Evolutionary conservation across 2,329 filamentous ascomycete species (phyloP).

Genomic region (Verticillium isaacii): DNA sequence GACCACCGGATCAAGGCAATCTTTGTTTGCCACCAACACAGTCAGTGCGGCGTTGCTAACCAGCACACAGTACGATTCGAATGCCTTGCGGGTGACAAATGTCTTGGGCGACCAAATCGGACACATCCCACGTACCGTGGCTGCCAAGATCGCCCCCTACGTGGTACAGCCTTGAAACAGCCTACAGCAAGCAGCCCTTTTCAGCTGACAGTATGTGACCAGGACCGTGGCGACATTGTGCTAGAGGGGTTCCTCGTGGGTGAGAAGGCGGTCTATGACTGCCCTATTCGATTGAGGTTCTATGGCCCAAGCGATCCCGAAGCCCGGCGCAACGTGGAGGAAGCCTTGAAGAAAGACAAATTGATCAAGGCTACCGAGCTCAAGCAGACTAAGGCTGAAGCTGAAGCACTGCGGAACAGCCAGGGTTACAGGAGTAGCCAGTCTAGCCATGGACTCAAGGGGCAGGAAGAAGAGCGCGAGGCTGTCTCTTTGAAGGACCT

Average conservation of each 20-base stretch:
- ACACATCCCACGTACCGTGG: slow-evolving; percentile 65
- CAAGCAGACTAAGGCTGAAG: slow-evolving; percentile 48
- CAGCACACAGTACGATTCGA: slow-evolving; percentile 55
- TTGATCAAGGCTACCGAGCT: slow-evolving; percentile 55
- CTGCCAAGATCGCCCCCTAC: slow-evolving; percentile 68
- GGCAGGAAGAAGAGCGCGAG: slow-evolving; percentile 21
- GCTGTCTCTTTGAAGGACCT: slow-evolving; percentile 53
- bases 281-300: slow-evolving; percentile 64
- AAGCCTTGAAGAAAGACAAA: slow-evolving; percentile 57
- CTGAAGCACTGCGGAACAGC: slow-evolving; percentile 45
- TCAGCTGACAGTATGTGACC: slow-evolving; percentile 12
- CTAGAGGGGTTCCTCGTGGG: slow-evolving; percentile 69
- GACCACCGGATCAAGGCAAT: background rate
- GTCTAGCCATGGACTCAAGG: slow-evolving; percentile 26
- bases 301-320: slow-evolving; percentile 60
- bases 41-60: background rate
- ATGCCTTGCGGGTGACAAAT: slow-evolving; percentile 76
- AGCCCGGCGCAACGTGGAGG: slow-evolving; percentile 50
- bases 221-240: slow-evolving; percentile 54
- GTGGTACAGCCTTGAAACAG: slow-evolving; percentile 43
- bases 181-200: too few species aligned
- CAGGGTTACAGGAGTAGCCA: slow-evolving; percentile 22
- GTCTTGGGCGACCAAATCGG: slow-evolving; percentile 72
- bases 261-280: slow-evolving; percentile 62
- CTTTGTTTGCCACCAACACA: background rate